Percentiles rank a stretch among this genome's conserved stretches.
phyloP scores from a whole-genome alignment of 257 asterid genomes.

The Oldenlandia corymbosa region DNA sequence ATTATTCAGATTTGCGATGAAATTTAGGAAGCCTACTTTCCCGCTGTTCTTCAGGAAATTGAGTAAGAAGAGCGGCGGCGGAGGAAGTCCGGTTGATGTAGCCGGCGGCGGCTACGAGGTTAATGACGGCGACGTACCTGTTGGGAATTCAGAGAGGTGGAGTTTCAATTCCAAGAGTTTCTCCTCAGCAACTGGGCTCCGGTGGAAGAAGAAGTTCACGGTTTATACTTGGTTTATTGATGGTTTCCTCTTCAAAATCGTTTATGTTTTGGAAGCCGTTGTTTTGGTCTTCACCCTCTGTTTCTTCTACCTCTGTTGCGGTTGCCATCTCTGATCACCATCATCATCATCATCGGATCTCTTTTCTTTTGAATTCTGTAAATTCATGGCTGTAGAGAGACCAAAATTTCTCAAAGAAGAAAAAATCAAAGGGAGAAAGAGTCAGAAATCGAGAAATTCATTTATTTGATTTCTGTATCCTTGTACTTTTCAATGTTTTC shows the following conservation, averaged over 20 bases:
- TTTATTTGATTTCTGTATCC: too few relatives aligned
- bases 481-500: too few relatives aligned
- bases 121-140: background rate
- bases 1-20: too few relatives aligned
- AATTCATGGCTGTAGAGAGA: too few relatives aligned
- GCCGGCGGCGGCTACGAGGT: background rate
- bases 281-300: slow-evolving; percentile 47
- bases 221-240: slow-evolving; percentile 55
- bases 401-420: too few relatives aligned
- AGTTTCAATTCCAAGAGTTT: slow-evolving; percentile 37
- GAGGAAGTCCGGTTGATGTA: slow-evolving; percentile 5
- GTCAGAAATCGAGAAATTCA: too few relatives aligned
- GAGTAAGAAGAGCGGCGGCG: slow-evolving; percentile 27
- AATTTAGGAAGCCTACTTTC: slow-evolving; percentile 38
- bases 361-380: too few relatives aligned
- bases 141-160: slow-evolving; percentile 34
- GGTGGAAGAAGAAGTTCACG: slow-evolving; percentile 57
- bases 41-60: slow-evolving; percentile 44
- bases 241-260: slow-evolving; percentile 49
- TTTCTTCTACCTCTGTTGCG: slow-evolving; percentile 73
- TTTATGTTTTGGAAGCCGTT: slow-evolving; percentile 53
- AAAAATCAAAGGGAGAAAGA: too few relatives aligned
- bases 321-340: slow-evolving; percentile 71
- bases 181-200: slow-evolving; percentile 51
- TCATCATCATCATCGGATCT: too few relatives aligned